These are phyloP conservation scores for Gossypium laxum DNA, from an alignment of 441 rosid genomes.

Conservation along the genomic window DNA sequence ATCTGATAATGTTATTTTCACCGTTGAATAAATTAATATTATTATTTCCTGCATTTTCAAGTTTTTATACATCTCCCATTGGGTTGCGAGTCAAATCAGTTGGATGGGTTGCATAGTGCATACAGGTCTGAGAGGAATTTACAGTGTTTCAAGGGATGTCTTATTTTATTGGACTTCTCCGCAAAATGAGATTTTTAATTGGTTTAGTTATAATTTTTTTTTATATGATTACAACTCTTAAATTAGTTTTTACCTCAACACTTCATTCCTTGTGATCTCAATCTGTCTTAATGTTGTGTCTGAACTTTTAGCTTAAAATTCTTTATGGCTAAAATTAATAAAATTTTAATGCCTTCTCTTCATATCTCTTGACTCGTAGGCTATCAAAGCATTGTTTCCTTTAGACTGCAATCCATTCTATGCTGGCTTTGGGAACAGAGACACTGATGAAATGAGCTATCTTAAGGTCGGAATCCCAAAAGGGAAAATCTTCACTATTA, in stretches of 20 bases:
- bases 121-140: background rate
- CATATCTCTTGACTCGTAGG: constrained; percentile 34
- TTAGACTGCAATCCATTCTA: constrained; percentile 78
- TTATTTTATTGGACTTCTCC: background rate
- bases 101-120: background rate
- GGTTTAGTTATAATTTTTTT: background rate
- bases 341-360: background rate
- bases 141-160: background rate
- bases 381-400: constrained; percentile 79
- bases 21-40: constrained; percentile 7
- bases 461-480: constrained; percentile 90
- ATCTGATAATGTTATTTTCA: constrained; percentile 4
- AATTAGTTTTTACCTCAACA: background rate
- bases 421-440: constrained; percentile 98
- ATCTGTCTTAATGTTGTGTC: background rate
- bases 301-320: background rate
- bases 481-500: constrained; percentile 86
- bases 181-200: background rate
- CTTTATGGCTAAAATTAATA: background rate
- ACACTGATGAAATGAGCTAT: constrained; percentile 94
- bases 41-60: background rate
- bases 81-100: background rate
- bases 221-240: background rate
- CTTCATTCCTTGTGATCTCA: background rate
- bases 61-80: background rate